Percentiles rank a stretch among this genome's conserved stretches.
phyloP scores from a whole-genome alignment of 192 early-diverging fungal genomes.

The Pilobolus umbonatus region DNA sequence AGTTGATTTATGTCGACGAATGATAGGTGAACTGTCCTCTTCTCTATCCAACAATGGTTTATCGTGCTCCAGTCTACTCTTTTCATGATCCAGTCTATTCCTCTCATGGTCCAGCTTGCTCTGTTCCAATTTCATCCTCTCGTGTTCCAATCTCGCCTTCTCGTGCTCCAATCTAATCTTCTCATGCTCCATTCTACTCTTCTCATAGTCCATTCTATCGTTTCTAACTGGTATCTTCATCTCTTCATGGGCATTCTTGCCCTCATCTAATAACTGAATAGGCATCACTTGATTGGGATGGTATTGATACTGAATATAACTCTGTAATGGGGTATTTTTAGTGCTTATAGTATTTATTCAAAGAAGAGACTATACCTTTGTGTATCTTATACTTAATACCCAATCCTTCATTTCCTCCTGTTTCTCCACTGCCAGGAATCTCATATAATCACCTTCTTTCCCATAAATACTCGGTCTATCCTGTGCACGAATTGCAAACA shows the following conservation, averaged over 20 bases:
- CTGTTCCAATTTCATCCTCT: too few relatives aligned
- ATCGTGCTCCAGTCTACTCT: constrained; percentile 10
- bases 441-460: constrained; percentile 79
- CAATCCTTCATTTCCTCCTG: constrained; percentile 66
- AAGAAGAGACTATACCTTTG: constrained; percentile 50
- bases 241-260: too few relatives aligned
- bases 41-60: not conserved
- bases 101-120: too few relatives aligned
- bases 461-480: constrained; percentile 75
- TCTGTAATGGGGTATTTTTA: constrained; percentile 10
- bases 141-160: too few relatives aligned
- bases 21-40: not conserved
- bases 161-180: too few relatives aligned
- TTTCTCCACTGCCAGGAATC: constrained; percentile 64
- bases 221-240: too few relatives aligned
- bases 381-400: constrained; percentile 62
- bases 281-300: constrained; percentile 16
- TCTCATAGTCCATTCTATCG: too few relatives aligned
- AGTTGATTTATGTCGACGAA: constrained; percentile 18
- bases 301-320: constrained; percentile 21
- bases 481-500: constrained; percentile 82
- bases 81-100: too few relatives aligned
- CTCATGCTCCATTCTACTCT: too few relatives aligned
- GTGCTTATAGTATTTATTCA: not conserved
- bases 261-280: too few relatives aligned